Evolutionary conservation across 352 stramenopile genomes (phyloP), one percentile per base, ranked within the genome.

Genomic region (Globisporangium parvum): DNA sequence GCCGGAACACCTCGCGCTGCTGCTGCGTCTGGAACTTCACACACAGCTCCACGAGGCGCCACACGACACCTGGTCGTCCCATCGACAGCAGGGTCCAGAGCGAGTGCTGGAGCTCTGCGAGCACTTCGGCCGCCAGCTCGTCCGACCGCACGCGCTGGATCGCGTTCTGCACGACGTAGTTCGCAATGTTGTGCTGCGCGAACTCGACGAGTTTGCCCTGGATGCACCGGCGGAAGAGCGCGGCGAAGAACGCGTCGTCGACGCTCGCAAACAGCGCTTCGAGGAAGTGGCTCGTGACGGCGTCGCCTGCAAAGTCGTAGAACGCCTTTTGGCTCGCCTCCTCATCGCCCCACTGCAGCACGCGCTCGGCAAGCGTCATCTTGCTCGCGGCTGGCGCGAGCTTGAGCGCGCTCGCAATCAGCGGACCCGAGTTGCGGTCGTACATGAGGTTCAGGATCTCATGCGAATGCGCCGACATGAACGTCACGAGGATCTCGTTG

Each of bases 121-220:
- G 55, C 33, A 91, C 75, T 26, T 84, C 63, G 11, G 56, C 18
- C 5, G 83, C 83, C 15, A 89, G 47, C 1, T 69, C 69, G 11
- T 67, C 39, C 2, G 64, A 73, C 50, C 63, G 54, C 21, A 87
- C 70, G n/a, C 72, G 71, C 53, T 82, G 67, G 31, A 93, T 76
- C 11, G 65, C 76, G 46, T 90, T 66, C 60, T 93, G 83, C 8
- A 93, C 73, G n/a, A 93, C 83, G 51, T 89, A 93, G 60, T 93
- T 93, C 15, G 80, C 73, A 53, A 93, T 87, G 44, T 67, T 70
- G 59, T 93, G 80, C 62, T 91, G 62, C 6, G 66, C 69, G 35
- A 91, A 85, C 55, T 88, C 75, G 44, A 91, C 59, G 62, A 93
- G 66, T 40, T 82, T 80, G 31, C 67, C 62, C 24, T 75, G 61